phyloP scores from a whole-genome alignment of 225 moss, liverwort and hornwort genomes.

The Marchantia polymorpha region DNA sequence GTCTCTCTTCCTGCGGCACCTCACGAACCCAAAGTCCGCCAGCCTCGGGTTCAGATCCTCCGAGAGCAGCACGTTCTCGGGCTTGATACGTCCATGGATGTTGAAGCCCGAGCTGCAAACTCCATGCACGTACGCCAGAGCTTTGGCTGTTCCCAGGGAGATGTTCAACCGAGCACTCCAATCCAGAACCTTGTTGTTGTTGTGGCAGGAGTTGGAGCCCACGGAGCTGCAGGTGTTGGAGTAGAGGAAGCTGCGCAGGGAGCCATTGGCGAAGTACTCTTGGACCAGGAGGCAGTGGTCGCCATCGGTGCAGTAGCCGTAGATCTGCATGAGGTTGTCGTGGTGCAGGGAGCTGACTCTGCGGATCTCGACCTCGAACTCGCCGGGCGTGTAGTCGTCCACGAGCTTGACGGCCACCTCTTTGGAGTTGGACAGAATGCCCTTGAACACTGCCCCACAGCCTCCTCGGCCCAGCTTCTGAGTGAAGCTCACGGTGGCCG shows the following conservation, averaged over 20 bases:
- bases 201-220: neutral
- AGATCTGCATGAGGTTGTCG: constrained; percentile 23
- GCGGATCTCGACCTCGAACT: constrained; percentile 25
- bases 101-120: constrained; percentile 10
- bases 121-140: constrained; percentile 17
- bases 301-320: constrained; percentile 35
- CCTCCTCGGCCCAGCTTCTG: constrained; percentile 26
- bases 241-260: constrained; percentile 22
- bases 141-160: constrained; percentile 24
- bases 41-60: constrained; percentile 26
- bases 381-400: constrained; percentile 9
- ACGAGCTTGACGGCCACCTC: constrained; percentile 30
- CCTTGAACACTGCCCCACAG: constrained; percentile 19
- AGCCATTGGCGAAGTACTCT: constrained; percentile 25
- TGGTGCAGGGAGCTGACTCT: constrained; percentile 15
- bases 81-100: constrained; percentile 33
- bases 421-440: constrained; percentile 26
- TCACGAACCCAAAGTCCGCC: constrained; percentile 31
- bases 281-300: constrained; percentile 34
- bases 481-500: constrained; percentile 34
- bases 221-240: neutral
- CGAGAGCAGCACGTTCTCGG: constrained; percentile 34
- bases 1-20: constrained; percentile 15
- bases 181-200: neutral
- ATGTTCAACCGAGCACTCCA: constrained; percentile 28